These are phyloP conservation scores for Blepharisma stoltei DNA, from an alignment of 73 alveolate genomes.

Conservation along the genomic window DNA sequence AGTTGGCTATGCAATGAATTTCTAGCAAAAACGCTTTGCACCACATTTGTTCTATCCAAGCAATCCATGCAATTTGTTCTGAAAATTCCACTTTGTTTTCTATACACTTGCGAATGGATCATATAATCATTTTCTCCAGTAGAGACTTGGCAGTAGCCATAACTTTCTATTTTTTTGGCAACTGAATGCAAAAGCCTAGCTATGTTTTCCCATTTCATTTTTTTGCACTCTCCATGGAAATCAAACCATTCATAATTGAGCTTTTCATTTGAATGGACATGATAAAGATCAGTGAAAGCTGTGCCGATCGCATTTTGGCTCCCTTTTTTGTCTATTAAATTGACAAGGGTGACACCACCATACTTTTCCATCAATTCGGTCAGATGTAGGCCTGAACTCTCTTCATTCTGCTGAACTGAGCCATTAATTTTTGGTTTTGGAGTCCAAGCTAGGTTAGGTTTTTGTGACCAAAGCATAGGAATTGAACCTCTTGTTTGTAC, in stretches of 20 bases:
- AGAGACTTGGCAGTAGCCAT: conserved; percentile 54
- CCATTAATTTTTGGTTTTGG: conserved; percentile 71
- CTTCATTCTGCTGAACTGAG: conserved; percentile 52
- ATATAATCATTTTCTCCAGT: conserved; percentile 30
- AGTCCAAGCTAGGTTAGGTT: conserved; percentile 66
- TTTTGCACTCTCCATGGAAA: conserved; percentile 95
- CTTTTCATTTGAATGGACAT: conserved; percentile 49
- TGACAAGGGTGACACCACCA: conserved; percentile 74
- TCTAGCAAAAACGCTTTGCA: conserved; percentile 87
- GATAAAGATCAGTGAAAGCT: conserved; percentile 65
- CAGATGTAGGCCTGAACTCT: conserved; percentile 65
- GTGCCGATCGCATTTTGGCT: conserved; percentile 80
- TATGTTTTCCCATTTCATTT: conserved; percentile 91
- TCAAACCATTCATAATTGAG: conserved; percentile 94
- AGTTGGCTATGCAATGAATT: conserved; percentile 60
- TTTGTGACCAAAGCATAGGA: conserved; percentile 87
- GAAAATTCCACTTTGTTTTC: conserved; percentile 71
- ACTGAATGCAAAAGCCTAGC: conserved; percentile 65
- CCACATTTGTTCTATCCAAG: conserved; percentile 97
- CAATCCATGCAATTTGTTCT: conserved; percentile 98
- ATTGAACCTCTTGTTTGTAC: conserved; percentile 93
- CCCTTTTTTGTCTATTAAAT: conserved; percentile 85
- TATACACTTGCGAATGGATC: conserved; percentile 33
- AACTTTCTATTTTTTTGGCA: conserved; percentile 51
- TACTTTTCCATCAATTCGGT: conserved; percentile 60